phyloP scores from a whole-genome alignment of 2,329 filamentous ascomycete species.

The Botrytis deweyae region DNA sequence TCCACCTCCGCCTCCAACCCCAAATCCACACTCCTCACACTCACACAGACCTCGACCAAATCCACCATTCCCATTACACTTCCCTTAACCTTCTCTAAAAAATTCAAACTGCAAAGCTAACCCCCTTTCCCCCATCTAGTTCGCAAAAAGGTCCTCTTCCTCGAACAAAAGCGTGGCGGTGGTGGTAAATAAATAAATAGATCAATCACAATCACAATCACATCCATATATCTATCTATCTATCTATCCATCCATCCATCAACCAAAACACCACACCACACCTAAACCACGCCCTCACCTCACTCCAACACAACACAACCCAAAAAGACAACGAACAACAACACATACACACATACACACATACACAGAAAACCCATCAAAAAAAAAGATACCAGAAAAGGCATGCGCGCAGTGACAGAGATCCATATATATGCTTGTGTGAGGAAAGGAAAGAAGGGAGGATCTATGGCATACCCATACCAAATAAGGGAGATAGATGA shows the following conservation, averaged over 20 bases:
- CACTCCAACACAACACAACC: background rate
- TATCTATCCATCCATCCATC: background rate
- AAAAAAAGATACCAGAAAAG: background rate
- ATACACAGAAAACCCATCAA: background rate
- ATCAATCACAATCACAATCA: background rate
- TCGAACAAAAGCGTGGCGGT: conserved; percentile 83
- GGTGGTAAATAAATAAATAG: conserved; percentile 48
- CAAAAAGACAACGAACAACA: background rate
- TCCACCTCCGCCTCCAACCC: background rate
- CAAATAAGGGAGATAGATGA: background rate
- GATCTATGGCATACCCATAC: background rate
- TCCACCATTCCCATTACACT: too few species aligned
- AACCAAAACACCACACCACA: background rate
- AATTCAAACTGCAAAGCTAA: conserved; percentile 7
- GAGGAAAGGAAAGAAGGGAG: background rate
- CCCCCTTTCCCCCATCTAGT: conserved; percentile 52
- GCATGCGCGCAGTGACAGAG: background rate
- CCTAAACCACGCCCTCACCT: background rate
- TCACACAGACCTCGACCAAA: background rate
- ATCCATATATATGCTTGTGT: background rate
- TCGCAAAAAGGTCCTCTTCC: conserved; percentile 90
- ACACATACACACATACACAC: background rate
- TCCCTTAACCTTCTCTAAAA: background rate
- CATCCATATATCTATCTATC: background rate
- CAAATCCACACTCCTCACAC: background rate